A percentile compares a stretch with the other conserved stretches of the same genome.
phyloP scores from a whole-genome alignment of 2,329 filamentous ascomycete genomes.

The Escovopsis sp. region DNA sequence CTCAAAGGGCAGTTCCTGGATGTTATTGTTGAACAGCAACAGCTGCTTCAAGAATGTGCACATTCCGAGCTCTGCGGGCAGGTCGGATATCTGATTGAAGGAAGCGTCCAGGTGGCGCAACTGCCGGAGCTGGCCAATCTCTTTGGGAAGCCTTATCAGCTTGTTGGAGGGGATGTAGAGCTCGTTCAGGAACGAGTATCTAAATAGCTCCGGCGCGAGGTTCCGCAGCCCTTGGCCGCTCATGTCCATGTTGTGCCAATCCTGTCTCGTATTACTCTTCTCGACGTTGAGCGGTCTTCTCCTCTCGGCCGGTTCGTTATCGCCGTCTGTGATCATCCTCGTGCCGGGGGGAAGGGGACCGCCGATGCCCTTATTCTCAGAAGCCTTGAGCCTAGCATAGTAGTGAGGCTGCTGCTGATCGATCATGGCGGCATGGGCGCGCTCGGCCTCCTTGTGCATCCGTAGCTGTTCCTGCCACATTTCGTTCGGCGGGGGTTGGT shows the following conservation, averaged over 20 bases:
- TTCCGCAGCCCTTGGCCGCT: conserved; percentile 89
- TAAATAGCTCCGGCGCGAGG: conserved; percentile 65
- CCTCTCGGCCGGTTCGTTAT: conserved; percentile 41
- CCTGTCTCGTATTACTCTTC: conserved; percentile 53
- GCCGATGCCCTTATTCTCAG: conserved; percentile 53
- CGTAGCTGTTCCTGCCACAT: conserved; percentile 86
- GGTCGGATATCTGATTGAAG: conserved; percentile 65
- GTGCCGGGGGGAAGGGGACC: conserved; percentile 36
- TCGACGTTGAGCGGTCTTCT: conserved; percentile 52
- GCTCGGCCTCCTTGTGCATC: conserved; percentile 63
- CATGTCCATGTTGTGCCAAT: conserved; percentile 88
- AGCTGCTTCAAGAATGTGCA: conserved; percentile 81
- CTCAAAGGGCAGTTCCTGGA: conserved; percentile 69
- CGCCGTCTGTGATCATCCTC: conserved; percentile 31
- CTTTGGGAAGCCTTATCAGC: conserved; percentile 61
- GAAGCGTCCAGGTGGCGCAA: conserved; percentile 78
- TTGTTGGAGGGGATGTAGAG: conserved; percentile 92
- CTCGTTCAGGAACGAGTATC: conserved; percentile 79
- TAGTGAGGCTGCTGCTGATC: conserved; percentile 51
- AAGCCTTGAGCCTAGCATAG: conserved; percentile 58
- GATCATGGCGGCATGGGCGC: conserved; percentile 55
- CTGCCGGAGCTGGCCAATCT: conserved; percentile 70
- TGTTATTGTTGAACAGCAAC: conserved; percentile 78
- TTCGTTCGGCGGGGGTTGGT: conserved; percentile 41
- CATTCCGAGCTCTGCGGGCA: conserved; percentile 92